These are phyloP conservation scores for Eucalyptus sideroxylon DNA, from an alignment of 345 rosid genomes.

Conservation along the genomic window DNA sequence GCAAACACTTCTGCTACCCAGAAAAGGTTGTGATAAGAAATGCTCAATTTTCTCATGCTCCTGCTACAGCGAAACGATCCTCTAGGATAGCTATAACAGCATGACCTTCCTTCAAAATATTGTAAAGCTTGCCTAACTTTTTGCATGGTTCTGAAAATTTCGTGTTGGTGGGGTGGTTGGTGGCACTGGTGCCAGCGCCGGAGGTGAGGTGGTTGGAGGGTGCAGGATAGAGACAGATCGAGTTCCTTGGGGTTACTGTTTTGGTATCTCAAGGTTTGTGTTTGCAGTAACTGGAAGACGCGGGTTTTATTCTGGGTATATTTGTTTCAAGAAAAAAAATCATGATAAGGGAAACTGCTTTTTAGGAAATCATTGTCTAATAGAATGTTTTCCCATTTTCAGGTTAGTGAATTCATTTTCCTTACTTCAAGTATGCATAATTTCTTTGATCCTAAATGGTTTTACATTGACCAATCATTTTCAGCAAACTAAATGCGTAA, in stretches of 20 bases:
- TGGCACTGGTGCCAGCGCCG: neutral
- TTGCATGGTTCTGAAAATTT: neutral
- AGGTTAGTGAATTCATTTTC: no score
- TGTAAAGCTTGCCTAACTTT: neutral
- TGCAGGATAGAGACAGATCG: neutral
- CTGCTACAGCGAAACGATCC: neutral
- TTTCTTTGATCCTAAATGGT: neutral
- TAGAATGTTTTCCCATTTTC: neutral
- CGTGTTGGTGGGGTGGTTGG: neutral
- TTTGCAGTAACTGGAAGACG: neutral
- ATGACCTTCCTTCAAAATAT: neutral
- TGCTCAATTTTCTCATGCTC: neutral
- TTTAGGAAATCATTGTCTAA: neutral
- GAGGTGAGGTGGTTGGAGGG: neutral
- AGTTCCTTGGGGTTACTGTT: neutral
- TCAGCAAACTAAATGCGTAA: no score
- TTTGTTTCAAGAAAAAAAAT: no score
- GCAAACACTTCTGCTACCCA: neutral
- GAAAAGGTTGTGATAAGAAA: neutral
- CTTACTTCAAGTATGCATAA: neutral
- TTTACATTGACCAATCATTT: neutral
- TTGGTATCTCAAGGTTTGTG: neutral
- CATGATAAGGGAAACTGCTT: neutral
- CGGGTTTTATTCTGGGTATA: accelerated
- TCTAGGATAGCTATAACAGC: neutral